Conservation (phyloP, 208 protist genomes). For the Wallacemonas sp. region DNA sequence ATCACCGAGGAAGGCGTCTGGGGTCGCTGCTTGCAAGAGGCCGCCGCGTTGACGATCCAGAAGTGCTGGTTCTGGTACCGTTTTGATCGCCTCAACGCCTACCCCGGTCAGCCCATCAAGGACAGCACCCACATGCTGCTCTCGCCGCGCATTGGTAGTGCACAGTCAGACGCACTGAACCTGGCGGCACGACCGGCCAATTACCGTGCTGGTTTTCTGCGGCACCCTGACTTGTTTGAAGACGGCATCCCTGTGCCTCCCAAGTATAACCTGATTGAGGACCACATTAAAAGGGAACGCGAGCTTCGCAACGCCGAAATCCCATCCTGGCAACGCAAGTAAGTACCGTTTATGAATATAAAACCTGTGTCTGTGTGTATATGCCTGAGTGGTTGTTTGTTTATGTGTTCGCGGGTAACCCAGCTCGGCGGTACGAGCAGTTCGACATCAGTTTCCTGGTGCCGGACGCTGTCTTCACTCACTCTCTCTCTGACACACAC, state of each 20-base stretch:
- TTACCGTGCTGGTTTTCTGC: conserved; percentile 6
- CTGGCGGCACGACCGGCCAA: background rate
- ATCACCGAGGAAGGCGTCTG: conserved; percentile 62
- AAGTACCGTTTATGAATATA: no score
- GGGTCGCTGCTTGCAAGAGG: conserved; percentile 62
- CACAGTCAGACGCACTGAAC: background rate
- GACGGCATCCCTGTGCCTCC: conserved; percentile 31
- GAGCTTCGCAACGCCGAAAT: conserved; percentile 37
- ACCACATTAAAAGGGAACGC: conserved; percentile 52
- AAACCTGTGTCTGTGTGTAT: no score
- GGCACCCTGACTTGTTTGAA: background rate
- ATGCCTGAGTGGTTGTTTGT: no score
- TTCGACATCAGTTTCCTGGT: no score
- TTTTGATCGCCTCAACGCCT: conserved; percentile 18
- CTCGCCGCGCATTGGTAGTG: conserved; percentile 3
- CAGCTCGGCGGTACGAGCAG: no score
- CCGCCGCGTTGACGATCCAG: conserved; percentile 70
- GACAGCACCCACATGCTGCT: background rate
- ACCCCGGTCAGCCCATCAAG: conserved; percentile 16
- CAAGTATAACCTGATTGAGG: conserved; percentile 56
- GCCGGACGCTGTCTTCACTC: no score
- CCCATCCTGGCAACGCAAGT: conserved; percentile 42
- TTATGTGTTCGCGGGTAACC: no score
- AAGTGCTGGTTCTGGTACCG: conserved; percentile 70
- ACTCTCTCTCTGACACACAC: no score